Evolutionary conservation across 768 basidiomycete genomes (phyloP), one percentile per base, ranked within the genome.

Genomic region (Lanmaoa pseudosensibilis): DNA sequence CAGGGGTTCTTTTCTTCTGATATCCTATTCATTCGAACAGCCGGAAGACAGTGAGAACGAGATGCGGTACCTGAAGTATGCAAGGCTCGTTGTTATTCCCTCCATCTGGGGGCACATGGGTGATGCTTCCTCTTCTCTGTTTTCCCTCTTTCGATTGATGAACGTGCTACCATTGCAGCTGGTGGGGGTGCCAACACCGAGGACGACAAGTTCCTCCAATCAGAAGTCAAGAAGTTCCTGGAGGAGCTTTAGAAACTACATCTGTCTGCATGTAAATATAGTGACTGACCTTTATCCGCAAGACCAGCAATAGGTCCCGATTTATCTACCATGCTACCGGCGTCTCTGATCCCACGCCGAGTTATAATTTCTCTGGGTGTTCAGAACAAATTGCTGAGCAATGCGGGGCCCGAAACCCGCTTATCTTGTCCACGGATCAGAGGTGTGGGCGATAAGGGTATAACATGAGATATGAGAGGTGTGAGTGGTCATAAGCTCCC

Each of bases 61-160:
- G 60, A 69, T 82, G 23, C 61, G 66, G 2, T 65, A 70, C 43
- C 63, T 82, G 68, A 69, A 65, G 44, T 75, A 77, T 46, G 75
- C 79, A 8, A 74, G 69, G 46, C 69, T 84, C 7, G 75, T 78
- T 1, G 69, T 84, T 4, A 84, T 85, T 46, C 73, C 79, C 54
- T 81, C 82, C 1, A 72, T 78, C 30, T 84, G 82, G 81, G 83
- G 84, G 6, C 83, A 85, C 65, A 73, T 79, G 68, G 79, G 83
- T 81, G 58, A 47, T 55, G 15, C 8, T 25, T 33, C 13, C 18
- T 32, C 23, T 27, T 38, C 10, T n/a, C 33, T 48, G 2, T 33
- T 30, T 21, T 38, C n/a, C 37, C 11, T 27, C 27, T 43, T 45
- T 33, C 18, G 16, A 38, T 37, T 55, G 19, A 54, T 46, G 49